Percentiles rank a stretch among this genome's conserved stretches.
These are phyloP conservation scores for Chlamydomonas applanata DNA, from an alignment of 139 green algal genomes.

Conservation along the genomic window DNA sequence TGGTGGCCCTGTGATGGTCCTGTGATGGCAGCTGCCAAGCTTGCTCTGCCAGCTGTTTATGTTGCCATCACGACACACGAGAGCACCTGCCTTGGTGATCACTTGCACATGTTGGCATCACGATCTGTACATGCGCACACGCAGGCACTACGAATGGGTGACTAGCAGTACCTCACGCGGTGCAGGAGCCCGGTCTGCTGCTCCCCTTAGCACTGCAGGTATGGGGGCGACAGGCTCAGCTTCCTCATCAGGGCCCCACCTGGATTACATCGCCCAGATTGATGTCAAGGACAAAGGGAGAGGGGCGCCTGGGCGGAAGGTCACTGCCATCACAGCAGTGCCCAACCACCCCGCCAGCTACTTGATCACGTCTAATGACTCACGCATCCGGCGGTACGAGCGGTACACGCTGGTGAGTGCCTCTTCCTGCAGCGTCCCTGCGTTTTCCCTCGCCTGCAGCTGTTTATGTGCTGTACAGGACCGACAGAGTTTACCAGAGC, in stretches of 20 bases:
- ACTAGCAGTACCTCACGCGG: neutral
- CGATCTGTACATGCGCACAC: too few species aligned
- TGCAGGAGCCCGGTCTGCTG: neutral
- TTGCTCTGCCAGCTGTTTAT: too few species aligned
- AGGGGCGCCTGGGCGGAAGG: neutral
- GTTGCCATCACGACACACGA: too few species aligned
- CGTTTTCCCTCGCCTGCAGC: too few species aligned
- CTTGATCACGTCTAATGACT: conserved; percentile 5
- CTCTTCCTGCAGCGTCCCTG: too few species aligned
- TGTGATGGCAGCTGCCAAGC: too few species aligned
- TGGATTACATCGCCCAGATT: conserved; percentile 82
- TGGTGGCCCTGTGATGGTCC: too few species aligned
- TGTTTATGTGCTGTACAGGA: too few species aligned
- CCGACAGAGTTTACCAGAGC: too few species aligned
- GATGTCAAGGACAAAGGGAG: conserved; percentile 23
- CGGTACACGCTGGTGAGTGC: conserved; percentile 10
- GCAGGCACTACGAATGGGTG: conserved; percentile 22
- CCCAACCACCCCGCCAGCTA: neutral
- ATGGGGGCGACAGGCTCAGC: conserved; percentile 41
- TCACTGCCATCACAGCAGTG: conserved; percentile 1
- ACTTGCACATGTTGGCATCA: too few species aligned
- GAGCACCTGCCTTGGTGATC: too few species aligned
- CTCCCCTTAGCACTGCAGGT: neutral
- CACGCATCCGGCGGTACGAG: conserved; percentile 9
- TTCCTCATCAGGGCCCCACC: conserved; percentile 43